A percentile compares a stretch with the other conserved stretches of the same genome.
Conservation (phyloP, 495 filamentous ascomycete species). For the Hypomontagnella monticulosa region DNA sequence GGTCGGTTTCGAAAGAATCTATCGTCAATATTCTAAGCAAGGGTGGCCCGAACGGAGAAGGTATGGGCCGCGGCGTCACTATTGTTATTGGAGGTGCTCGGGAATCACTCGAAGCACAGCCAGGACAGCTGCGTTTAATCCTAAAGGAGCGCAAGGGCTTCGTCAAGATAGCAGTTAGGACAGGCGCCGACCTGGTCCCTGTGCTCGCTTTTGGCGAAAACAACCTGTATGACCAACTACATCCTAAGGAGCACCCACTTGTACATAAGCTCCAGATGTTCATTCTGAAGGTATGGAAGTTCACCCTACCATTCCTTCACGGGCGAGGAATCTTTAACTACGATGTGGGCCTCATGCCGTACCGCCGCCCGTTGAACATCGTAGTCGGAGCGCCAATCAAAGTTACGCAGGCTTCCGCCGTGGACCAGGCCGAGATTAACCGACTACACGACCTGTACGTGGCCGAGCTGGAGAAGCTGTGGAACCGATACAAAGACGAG, state of each 20-base stretch:
- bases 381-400: slow-evolving; percentile 85
- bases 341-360: slow-evolving; percentile 94
- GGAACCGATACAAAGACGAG: slow-evolving; percentile 87
- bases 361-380: slow-evolving; percentile 84
- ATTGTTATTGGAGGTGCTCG: slow-evolving; percentile 94
- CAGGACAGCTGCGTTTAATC: slow-evolving; percentile 76
- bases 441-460: slow-evolving; percentile 82
- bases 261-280: slow-evolving; percentile 82
- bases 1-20: slow-evolving; percentile 87
- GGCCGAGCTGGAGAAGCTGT: slow-evolving; percentile 78
- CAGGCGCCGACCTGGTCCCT: slow-evolving; percentile 90
- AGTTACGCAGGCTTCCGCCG: slow-evolving; percentile 64
- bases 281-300: slow-evolving; percentile 85
- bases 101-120: slow-evolving; percentile 88
- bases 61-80: slow-evolving; percentile 96
- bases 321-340: slow-evolving; percentile 96
- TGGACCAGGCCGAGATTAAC: slow-evolving; percentile 76
- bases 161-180: slow-evolving; percentile 89
- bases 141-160: slow-evolving; percentile 89
- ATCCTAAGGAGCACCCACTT: slow-evolving; percentile 71
- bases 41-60: slow-evolving; percentile 79
- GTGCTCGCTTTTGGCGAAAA: slow-evolving; percentile 95
- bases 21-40: slow-evolving; percentile 85
- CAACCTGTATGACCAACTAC: slow-evolving; percentile 90
- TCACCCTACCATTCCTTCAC: slow-evolving; percentile 90